Base-by-base conservation (phyloP, 2,329 filamentous ascomycete species). In the Fusarium sp. region DNA sequence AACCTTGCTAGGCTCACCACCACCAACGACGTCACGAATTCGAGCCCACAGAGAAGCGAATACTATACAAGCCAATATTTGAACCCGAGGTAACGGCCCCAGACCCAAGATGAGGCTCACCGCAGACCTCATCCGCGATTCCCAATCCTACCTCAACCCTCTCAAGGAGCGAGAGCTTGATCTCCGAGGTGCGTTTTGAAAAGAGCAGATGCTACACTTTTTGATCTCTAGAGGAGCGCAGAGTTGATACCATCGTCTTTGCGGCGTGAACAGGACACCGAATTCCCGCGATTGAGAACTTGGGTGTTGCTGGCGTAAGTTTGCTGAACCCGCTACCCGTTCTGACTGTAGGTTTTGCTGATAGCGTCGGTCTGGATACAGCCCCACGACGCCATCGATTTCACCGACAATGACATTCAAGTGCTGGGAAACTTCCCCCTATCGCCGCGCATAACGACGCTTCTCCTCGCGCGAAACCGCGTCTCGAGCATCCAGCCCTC, bases 81-180 rank as follows among this genome's bases (percentile, higher is more conserved):
- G 19, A 62, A 35, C 39, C 51, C 55, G 66, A 70, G 68, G 68
- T 70, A 70, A 70, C 55, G 53, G 50, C 47, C 49, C 66, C 33
- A 48, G 43, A 66, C 51, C 70, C 77, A 80, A 75, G 67, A 98
- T 99, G 95, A 89, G 94, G 84, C 88, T 99, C 80, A 97, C 94
- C 64, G 89, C 92, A 70, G 95, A 98, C 78, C 88, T 98, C 73
- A 96, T 99, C 80, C 87, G 92, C 79, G 88, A 87, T 78, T 97
- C 95, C 75, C 90, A 97, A 70, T 97, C 94, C 77, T 99, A 97
- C 84, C 90, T 98, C 80, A 99, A 98, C 80, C 93, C 94, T 76
- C 86, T 99, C 78, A 96, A 95, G 82, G 95, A 99, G 85, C 92
- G 95, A 79, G 95, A 99, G 86, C 88, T 99, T 77, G 93, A 98